Evolutionary conservation across 2,329 filamentous ascomycete species (phyloP), one percentile per base, ranked within the genome.

Genomic region (Diaporthe destruens): DNA sequence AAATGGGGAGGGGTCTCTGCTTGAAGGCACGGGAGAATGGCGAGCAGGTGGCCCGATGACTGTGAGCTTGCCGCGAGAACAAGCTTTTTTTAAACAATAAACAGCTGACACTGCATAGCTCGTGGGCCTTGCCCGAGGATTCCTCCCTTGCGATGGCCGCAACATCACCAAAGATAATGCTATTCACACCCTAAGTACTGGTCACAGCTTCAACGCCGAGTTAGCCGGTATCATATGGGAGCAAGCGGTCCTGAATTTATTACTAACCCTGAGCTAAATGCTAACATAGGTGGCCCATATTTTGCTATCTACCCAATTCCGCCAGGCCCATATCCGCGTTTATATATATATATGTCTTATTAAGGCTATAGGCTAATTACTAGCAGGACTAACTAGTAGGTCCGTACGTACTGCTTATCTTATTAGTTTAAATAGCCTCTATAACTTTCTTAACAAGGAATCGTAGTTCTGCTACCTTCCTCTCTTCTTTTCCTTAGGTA

Each of bases 41-140:
- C 34, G 49, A 55, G 47, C 63, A 14, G 63, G 63, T 2, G 65
- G 65, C 14, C n/a, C 65, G 65, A 55, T 68, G 65, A 68, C 49
- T 69, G 65, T 69, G 7, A n/a, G 49, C 32, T 4, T 20, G 12
- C 32, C 36, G 36, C 36, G 16, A 34, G 39, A 12, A 56, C 2
- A 32, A 23, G 11, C 12, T 8, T 25, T 49, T 44, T 25, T 44
- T 47, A 2, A 32, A 6, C 36, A 12, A 34, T 25, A 14, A 3
- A 16, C 32, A 23, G 36, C 54, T 69, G 4, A 69, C 42, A 39
- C 18, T 12, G 1, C 16, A n/a, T 34, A 84, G 81, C 81, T 25
- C 80, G 82, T 20, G 81, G 82, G 0, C 85, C 86, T 32, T 88
- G 86, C 72, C 86, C 87, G 0, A 86, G 87, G 82, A 79, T 88